A percentile compares a stretch with the other conserved stretches of the same genome.
These are phyloP conservation scores for Penicillium bialowiezense DNA, from an alignment of 495 filamentous ascomycete genomes.

Conservation along the genomic window DNA sequence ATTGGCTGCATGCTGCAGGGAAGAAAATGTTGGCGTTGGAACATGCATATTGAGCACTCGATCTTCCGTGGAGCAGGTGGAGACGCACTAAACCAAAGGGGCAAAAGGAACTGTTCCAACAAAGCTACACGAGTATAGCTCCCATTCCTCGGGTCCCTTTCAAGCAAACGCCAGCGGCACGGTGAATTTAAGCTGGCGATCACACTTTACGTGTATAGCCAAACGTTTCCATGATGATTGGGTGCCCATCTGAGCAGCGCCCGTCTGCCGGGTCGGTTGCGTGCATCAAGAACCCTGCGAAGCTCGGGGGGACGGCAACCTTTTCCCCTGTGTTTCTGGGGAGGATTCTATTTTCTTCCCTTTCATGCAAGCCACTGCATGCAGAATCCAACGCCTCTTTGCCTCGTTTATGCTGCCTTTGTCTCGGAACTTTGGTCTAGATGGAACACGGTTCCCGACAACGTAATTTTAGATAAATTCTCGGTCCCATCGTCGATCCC, in stretches of 20 bases:
- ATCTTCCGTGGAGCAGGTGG: slow-evolving; percentile 12
- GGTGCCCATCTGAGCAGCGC: neutral
- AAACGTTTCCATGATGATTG: slow-evolving; percentile 9
- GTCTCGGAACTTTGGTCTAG: neutral
- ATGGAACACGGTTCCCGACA: neutral
- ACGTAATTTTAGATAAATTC: slow-evolving; percentile 1
- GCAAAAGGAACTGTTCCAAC: slow-evolving; percentile 13
- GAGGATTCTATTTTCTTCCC: neutral
- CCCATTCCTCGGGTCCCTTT: slow-evolving; percentile 13
- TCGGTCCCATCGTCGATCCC: slow-evolving; percentile 11
- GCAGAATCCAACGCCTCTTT: slow-evolving; percentile 1
- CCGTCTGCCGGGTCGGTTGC: slow-evolving; percentile 15
- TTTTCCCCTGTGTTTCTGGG: neutral
- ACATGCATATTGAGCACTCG: slow-evolving; percentile 19
- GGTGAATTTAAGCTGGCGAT: neutral
- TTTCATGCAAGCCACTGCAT: neutral
- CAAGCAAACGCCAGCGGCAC: neutral
- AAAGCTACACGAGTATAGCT: slow-evolving; percentile 1
- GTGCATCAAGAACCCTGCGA: slow-evolving; percentile 12
- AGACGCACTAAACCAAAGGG: slow-evolving; percentile 8
- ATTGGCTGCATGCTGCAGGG: slow-evolving; percentile 24
- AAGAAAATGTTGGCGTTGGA: slow-evolving; percentile 13
- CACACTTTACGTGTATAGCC: neutral
- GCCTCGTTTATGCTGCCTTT: slow-evolving; percentile 5
- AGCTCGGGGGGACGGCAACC: slow-evolving; percentile 1